A percentile compares a stretch with the other conserved stretches of the same genome.
These are phyloP conservation scores for Candida caryicola DNA, from an alignment of 805 yeast species.

Conservation along the genomic window DNA sequence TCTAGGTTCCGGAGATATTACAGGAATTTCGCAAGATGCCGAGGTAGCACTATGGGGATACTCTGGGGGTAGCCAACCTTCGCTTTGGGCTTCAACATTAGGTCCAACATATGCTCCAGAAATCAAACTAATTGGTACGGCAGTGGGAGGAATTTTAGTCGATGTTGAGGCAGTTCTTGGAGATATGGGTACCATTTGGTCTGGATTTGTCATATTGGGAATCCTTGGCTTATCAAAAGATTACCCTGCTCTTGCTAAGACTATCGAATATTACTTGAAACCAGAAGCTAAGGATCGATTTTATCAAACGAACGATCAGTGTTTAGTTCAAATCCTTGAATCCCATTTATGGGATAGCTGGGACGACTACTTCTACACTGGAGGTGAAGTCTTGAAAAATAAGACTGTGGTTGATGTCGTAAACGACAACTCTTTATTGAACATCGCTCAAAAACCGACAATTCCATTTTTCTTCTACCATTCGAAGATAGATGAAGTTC, in stretches of 20 bases:
- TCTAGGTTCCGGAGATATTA: slow-evolving; percentile 9
- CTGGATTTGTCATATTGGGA: slow-evolving; percentile 30
- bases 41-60: slow-evolving; percentile 20
- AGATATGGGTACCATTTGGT: slow-evolving; percentile 22
- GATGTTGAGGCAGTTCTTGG: slow-evolving; percentile 30
- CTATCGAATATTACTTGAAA: slow-evolving; percentile 4
- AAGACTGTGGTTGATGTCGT: too few species aligned
- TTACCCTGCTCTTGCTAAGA: slow-evolving; percentile 20
- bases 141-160: slow-evolving; percentile 35
- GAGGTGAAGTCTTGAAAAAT: too few species aligned
- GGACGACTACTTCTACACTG: too few species aligned
- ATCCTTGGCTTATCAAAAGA: slow-evolving; percentile 29
- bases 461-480: slow-evolving; percentile 10
- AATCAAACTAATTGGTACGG: slow-evolving; percentile 25
- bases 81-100: slow-evolving; percentile 22
- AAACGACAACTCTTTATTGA: slow-evolving; percentile 8
- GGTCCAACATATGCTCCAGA: slow-evolving; percentile 26
- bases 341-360: too few species aligned
- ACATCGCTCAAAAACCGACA: too few species aligned
- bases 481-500: slow-evolving; percentile 9
- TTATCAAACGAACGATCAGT: background rate
- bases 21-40: slow-evolving; percentile 15
- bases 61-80: slow-evolving; percentile 24
- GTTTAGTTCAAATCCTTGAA: too few species aligned
- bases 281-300: slow-evolving; percentile 1